Base-by-base conservation (phyloP, 768 basidiomycete species). In the Fomitopsis pulvina region DNA sequence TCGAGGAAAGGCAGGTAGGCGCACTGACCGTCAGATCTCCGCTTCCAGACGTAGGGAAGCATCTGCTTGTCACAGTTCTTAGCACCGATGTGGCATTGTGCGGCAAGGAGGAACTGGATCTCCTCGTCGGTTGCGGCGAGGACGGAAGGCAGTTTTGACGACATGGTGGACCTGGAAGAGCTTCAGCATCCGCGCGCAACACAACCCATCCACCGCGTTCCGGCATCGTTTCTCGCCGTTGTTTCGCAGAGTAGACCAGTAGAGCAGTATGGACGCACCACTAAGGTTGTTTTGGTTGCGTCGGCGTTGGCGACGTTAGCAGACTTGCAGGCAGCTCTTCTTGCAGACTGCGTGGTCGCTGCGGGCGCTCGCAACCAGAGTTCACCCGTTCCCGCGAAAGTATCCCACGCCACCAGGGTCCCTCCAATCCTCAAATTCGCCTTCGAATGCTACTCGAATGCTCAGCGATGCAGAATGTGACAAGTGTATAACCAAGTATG, bases 11-110 rank as follows among this genome's bases (percentile, higher is more conserved):
- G 37, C 27, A 27, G 38, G 10, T 22, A 27, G 38, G 30, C n/a
- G 26, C 12, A 69, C 88, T 69, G 62, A 94, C 96, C 96, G 71
- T 99, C 96, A 55, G 84, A 68, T 65, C 96, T 81, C 68, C 95
- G 77, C 77, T 94, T 98, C 86, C 85, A 98, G 72, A 99, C 91
- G 71, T 99, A 99, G 48, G 90, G 78, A 64, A 87, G 83, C 96
- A 99, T 99, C 71, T 93, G 88, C 83, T 93, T 96, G 69, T 98
- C 95, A 76, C 93, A 95, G 74, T 97, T 96, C 87, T 98, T 98
- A 58, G 87, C 92, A 67, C 94, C 95, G 57, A 98, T 87, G 68
- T 97, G 95, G 70, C 84, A 87, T 76, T 97, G 91, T 20, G 96
- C 96, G 64, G 93, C 85, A 54, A 98, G 79, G 64, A 98, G 79